Evolutionary conservation across 371 early-diverging fungal species (phyloP).

Genomic region (Haplosporangium sp.): DNA sequence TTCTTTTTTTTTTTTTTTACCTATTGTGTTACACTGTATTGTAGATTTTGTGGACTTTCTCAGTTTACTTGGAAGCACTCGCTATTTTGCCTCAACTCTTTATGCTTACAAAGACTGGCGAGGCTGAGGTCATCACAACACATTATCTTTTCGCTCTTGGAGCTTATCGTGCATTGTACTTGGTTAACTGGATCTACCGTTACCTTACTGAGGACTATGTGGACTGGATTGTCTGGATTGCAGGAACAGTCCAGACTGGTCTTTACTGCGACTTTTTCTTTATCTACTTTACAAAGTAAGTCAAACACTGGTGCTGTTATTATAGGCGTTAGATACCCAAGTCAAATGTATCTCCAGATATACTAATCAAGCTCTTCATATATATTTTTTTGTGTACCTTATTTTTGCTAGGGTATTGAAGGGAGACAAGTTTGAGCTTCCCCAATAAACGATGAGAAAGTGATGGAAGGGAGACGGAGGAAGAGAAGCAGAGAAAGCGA

Average conservation of each 20-base stretch:
- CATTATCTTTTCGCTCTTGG: slow-evolving; percentile 99
- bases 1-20: too few species aligned
- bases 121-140: slow-evolving; percentile 98
- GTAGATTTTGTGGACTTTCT: slow-evolving; percentile 94
- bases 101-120: slow-evolving; percentile 95
- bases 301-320: neutral
- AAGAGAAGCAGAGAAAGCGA: too few species aligned
- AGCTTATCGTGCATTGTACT: slow-evolving; percentile 95
- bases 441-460: slow-evolving; percentile 66
- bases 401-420: slow-evolving; percentile 76
- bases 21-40: too few species aligned
- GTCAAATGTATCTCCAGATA: too few species aligned
- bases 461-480: too few species aligned
- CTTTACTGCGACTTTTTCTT: slow-evolving; percentile 99
- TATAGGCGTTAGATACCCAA: too few species aligned
- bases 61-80: slow-evolving; percentile 96
- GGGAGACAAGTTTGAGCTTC: slow-evolving; percentile 87
- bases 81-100: slow-evolving; percentile 99
- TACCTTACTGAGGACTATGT: slow-evolving; percentile 77
- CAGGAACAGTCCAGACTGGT: slow-evolving; percentile 95
- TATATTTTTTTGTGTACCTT: neutral
- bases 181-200: slow-evolving; percentile 97
- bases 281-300: slow-evolving; percentile 93
- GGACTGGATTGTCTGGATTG: slow-evolving; percentile 76
- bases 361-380: neutral